Evolutionary conservation across 73 alveolate genomes (phyloP).

Genomic region (Paramecium biaurelia): DNA sequence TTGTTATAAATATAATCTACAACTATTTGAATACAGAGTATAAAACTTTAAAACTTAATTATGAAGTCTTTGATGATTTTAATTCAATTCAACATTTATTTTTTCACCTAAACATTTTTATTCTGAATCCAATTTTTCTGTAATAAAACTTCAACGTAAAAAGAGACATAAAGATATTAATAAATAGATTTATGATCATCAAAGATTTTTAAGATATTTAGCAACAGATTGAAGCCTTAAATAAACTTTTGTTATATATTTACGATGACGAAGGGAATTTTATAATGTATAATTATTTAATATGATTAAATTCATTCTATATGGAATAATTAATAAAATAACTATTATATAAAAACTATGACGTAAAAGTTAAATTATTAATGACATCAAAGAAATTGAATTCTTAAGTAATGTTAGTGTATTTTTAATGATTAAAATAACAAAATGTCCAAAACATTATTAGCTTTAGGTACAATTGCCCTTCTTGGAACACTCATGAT

Average conservation of each 20-base stretch:
- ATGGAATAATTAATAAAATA: neutral
- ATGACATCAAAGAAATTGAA: conserved; percentile 8
- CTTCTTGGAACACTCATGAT: neutral
- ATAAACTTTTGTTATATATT: too few species aligned
- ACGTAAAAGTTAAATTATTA: neutral
- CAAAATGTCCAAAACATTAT: conserved; percentile 18
- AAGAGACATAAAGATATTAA: too few species aligned
- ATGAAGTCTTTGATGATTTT: too few species aligned
- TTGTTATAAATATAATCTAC: too few species aligned
- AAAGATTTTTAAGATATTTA: too few species aligned
- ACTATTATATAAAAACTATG: neutral
- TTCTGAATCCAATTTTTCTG: too few species aligned
- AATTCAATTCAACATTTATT: too few species aligned
- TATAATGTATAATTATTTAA: neutral
- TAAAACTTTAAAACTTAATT: too few species aligned
- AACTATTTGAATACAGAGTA: too few species aligned
- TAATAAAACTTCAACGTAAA: too few species aligned
- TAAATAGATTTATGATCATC: too few species aligned
- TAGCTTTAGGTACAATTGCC: conserved; percentile 31
- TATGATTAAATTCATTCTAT: neutral
- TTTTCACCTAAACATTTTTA: too few species aligned
- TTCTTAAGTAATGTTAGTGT: neutral
- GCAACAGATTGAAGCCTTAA: neutral
- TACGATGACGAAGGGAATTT: neutral
- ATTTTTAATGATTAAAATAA: neutral